Evolutionary conservation across 345 rosid genomes (phyloP), one percentile per base, ranked within the genome.

Genomic region (Clarkia xantiana): DNA sequence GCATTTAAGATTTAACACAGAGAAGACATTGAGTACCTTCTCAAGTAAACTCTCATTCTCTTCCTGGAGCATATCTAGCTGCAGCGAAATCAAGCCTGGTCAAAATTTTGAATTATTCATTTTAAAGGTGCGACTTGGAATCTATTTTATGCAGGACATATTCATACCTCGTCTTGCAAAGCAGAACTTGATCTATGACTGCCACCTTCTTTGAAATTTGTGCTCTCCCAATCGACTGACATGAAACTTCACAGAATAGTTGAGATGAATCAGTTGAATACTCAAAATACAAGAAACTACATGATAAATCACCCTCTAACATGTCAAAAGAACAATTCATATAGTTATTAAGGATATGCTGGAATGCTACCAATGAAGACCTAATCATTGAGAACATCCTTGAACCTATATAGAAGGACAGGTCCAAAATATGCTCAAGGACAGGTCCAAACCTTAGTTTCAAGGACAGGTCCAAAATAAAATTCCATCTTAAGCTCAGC

Each of bases 151-250:
- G 0, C 36, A 29, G 7, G 36, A 5, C 36, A 1, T 40, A 40
- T 20, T 40, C 67, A 45, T 66, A 82, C 97, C 87, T 85, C 95
- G 67, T 89, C 89, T 64, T 84, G 87, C 54, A 82, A 68, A 67
- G 82, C 81, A 51, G 93, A 82, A 49, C 69, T 57, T 49, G 94
- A 76, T 12, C 67, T 78, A 48, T 74, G 77, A 50, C 44, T 68
- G 36, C 77, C 69, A 67, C 52, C 54, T 54, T 72, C 95, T 68
- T 71, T 78, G 41, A 73, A 20, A 66, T 68, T 62, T 14, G 60
- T 53, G 66, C 64, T 78, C 51, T 86, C 89, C 56, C 72, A 9
- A 64, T 89, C 89, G 4, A 71, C 23, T 18, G 85, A 67, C 51
- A 71, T 48, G 57, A 93, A 82, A 66, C 69, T 67, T 46, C 2